Evolutionary conservation across 2,329 filamentous ascomycete species (phyloP).

Genomic region (Magnaporthiopsis rhizophila): DNA sequence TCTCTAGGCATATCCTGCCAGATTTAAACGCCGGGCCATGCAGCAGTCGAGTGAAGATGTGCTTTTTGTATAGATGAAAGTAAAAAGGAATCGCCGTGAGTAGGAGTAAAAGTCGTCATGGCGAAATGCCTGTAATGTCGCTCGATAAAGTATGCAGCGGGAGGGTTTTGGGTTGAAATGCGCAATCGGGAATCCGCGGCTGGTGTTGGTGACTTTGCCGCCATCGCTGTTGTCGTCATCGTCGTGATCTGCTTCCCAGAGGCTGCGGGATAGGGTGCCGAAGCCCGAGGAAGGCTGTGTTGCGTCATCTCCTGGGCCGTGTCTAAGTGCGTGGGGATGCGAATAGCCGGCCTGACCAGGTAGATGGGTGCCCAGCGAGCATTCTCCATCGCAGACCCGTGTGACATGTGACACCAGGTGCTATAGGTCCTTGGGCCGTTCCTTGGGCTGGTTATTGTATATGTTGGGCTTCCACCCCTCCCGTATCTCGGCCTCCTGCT

Average conservation of each 20-base stretch:
- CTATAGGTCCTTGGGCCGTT: constrained; percentile 1
- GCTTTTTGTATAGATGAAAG: constrained; percentile 10
- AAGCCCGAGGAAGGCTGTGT: not conserved
- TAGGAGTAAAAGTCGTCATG: not conserved
- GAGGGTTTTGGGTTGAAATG: not conserved
- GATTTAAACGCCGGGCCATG: constrained; percentile 42
- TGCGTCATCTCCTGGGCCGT: not conserved
- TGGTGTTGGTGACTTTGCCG: not conserved
- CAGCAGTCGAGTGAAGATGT: constrained; percentile 47
- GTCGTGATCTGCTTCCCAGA: not conserved
- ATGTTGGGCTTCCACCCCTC: constrained; percentile 93
- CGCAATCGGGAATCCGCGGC: too few species aligned
- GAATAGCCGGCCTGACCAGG: not conserved
- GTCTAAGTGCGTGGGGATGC: too few species aligned
- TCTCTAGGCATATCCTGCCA: constrained; percentile 6
- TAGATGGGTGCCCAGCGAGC: too few species aligned
- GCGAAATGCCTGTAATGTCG: not conserved
- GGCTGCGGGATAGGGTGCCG: not conserved
- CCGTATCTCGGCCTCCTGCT: constrained; percentile 68
- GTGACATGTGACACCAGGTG: not conserved
- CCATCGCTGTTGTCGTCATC: not conserved
- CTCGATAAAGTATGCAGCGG: not conserved
- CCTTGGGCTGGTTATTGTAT: constrained; percentile 67
- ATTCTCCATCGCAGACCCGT: not conserved
- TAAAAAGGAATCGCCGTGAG: not conserved